Conservation (phyloP, 78 protist species). For the Speleostelium caveatum region DNA sequence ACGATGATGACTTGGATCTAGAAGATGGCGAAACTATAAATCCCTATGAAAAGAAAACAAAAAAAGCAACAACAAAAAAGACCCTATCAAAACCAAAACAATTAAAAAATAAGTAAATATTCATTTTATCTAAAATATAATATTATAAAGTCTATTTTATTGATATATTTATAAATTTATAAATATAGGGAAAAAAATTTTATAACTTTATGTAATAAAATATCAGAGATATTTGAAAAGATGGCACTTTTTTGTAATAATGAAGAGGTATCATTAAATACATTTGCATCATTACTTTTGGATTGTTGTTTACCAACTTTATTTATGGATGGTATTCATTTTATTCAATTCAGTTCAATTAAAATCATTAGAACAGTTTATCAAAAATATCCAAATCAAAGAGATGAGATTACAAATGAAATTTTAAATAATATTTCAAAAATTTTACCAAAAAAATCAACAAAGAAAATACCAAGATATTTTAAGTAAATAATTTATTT, state of each 20-base stretch:
- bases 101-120: conserved; percentile 20
- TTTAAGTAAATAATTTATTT: not conserved
- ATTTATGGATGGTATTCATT: conserved; percentile 48
- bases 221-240: conserved; percentile 42
- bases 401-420: conserved; percentile 25
- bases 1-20: not conserved
- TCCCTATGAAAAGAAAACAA: conserved; percentile 3
- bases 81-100: not conserved
- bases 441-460: not conserved
- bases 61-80: not conserved
- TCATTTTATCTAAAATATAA: not conserved
- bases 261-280: not conserved
- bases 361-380: conserved; percentile 2
- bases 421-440: conserved; percentile 27
- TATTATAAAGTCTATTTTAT: not conserved
- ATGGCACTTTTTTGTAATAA: not conserved
- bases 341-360: conserved; percentile 32
- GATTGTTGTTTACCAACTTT: conserved; percentile 31
- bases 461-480: conserved; percentile 8
- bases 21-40: not conserved
- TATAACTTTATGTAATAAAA: conserved; percentile 10
- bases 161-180: not conserved
- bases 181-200: conserved; percentile 19
- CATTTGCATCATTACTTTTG: conserved; percentile 14
- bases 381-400: conserved; percentile 1